A percentile compares a stretch with the other conserved stretches of the same genome.
Conservation (phyloP, 2,329 filamentous ascomycete genomes). For the Hysterium pulicare region DNA sequence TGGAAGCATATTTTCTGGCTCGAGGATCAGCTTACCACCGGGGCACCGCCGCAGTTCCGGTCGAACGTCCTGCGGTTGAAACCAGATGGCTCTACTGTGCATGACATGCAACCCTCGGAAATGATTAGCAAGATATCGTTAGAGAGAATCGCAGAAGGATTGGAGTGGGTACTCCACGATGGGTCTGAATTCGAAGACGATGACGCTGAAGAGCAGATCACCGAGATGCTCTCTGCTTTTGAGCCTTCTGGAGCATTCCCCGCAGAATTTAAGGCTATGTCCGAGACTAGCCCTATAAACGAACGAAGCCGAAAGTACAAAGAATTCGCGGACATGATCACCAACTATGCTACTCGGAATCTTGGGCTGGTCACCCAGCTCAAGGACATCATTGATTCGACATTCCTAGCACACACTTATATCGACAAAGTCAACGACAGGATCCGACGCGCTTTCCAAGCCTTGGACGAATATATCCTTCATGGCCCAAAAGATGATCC, state of each 20-base stretch:
- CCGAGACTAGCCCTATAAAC: conserved; percentile 22
- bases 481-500: conserved; percentile 22
- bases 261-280: conserved; percentile 24
- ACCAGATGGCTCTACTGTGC: conserved; percentile 31
- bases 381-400: conserved; percentile 25
- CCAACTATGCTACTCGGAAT: conserved; percentile 24
- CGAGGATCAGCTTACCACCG: conserved; percentile 28
- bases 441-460: conserved; percentile 24
- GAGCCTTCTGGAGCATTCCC: conserved; percentile 34
- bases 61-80: conserved; percentile 26
- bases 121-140: conserved; percentile 25
- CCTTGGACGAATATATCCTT: conserved; percentile 28
- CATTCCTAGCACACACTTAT: conserved; percentile 33
- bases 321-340: conserved; percentile 20
- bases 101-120: conserved; percentile 25
- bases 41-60: conserved; percentile 17
- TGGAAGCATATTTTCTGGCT: conserved; percentile 41
- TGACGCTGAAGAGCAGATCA: conserved; percentile 29
- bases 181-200: conserved; percentile 23
- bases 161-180: conserved; percentile 31
- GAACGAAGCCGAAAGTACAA: conserved; percentile 30
- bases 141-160: conserved; percentile 23
- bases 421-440: conserved; percentile 34
- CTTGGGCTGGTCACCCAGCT: conserved; percentile 25
- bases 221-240: conserved; percentile 36